Conservation (phyloP, 23 red algal genomes). For the Agarophyton chilense region DNA sequence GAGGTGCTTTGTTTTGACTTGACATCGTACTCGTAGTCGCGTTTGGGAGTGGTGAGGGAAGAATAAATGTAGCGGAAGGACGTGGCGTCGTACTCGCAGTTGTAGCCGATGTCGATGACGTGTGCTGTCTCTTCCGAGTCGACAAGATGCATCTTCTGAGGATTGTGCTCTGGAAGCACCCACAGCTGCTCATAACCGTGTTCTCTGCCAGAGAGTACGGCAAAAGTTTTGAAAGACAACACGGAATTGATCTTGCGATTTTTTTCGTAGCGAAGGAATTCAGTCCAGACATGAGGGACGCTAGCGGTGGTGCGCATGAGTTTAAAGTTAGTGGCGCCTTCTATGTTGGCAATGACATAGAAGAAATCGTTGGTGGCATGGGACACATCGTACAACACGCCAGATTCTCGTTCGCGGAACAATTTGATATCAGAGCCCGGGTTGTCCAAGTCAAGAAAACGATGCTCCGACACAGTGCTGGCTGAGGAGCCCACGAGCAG, state of each 20-base stretch:
- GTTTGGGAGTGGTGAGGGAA: constrained; percentile 74
- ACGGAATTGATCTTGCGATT: constrained; percentile 57
- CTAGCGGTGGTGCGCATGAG: constrained; percentile 29
- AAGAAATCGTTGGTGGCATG: constrained; percentile 46
- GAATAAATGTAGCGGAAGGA: constrained; percentile 60
- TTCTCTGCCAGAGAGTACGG: constrained; percentile 43
- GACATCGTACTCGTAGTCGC: constrained; percentile 48
- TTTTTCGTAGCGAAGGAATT: constrained; percentile 59
- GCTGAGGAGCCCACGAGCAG: constrained; percentile 67
- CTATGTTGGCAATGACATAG: constrained; percentile 52
- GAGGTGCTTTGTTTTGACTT: constrained; percentile 19
- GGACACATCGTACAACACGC: constrained; percentile 48
- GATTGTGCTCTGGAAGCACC: constrained; percentile 45
- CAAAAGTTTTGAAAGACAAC: constrained; percentile 64
- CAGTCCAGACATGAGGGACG: constrained; percentile 41
- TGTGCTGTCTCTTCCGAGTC: constrained; percentile 58
- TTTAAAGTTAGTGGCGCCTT: constrained; percentile 82
- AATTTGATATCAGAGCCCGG: constrained; percentile 20
- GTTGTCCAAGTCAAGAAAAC: constrained; percentile 61
- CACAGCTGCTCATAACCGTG: constrained; percentile 63
- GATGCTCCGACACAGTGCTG: constrained; percentile 66
- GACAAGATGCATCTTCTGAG: constrained; percentile 25
- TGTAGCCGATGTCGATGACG: constrained; percentile 10
- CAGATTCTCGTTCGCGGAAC: constrained; percentile 35
- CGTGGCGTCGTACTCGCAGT: constrained; percentile 49